Base-by-base conservation (phyloP, 2,329 filamentous ascomycete species). In the Fusarium sp. region DNA sequence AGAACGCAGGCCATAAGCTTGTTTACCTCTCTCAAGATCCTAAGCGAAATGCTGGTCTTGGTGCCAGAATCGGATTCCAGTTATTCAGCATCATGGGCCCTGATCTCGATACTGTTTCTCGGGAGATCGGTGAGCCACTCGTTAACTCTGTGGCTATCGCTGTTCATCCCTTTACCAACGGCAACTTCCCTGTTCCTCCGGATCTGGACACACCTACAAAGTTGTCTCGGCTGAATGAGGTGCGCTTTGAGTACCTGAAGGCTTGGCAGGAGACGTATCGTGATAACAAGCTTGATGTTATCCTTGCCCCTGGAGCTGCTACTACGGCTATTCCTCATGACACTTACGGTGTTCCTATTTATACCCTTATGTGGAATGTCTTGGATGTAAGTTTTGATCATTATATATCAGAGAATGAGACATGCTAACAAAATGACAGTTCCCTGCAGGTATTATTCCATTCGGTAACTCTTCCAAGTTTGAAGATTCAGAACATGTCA, bases 1-100 rank as follows among this genome's bases (percentile, higher is more conserved):
- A 80, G 39, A 78, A 75, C 0, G 82, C 83, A 0, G 88, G 88
- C 0, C 86, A 90, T 69, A 79, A 77, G 0, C 75, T 90, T 0
- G 67, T 88, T 0, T 70, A 72, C 0, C 68, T 88, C 0, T 63
- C 78, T 2, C 55, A 67, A 10, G 74, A 82, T 15, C 65, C 71
- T 1, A 35, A 66, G 20, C 51, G 55, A 1, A 69, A 64, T 3
- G 66, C 75, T 5, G 73, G 73, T 0, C 57, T 61, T 7, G 75
- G 75, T 1, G 72, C 24, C 6, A 67, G 73, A 36, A 73, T 77
- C 2, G 75, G 69, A 3, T 77, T 75, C 18, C 75, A 77, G 15
- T 75, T 75, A 3, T 77, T 77, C 2, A 38, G 42, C 5, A 38
- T 77, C 52, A 42, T 56, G 7, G 73, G 73, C 0, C 72, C 73